Percentiles rank a stretch among this genome's conserved stretches.
phyloP scores from a whole-genome alignment of 2,329 filamentous ascomycete species.

The Tolypocladium amazonense region DNA sequence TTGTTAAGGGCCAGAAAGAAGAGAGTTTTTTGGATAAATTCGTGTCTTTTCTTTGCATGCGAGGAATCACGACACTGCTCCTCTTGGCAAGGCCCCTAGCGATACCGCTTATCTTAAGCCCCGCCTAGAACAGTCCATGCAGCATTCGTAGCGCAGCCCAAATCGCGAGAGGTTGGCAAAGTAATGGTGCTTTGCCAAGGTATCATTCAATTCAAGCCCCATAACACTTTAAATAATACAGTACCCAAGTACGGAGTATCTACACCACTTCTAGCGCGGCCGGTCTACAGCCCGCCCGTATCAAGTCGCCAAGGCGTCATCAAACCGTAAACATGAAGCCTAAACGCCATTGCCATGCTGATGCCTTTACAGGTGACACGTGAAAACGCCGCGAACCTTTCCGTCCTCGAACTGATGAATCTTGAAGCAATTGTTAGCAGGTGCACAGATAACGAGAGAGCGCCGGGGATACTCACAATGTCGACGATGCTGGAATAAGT shows the following conservation, averaged over 20 bases:
- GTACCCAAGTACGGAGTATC: neutral
- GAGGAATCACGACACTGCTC: neutral
- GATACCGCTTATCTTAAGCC: neutral
- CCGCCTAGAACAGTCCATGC: neutral
- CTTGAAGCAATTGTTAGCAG: neutral
- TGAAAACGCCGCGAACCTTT: constrained; percentile 5
- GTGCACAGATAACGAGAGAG: neutral
- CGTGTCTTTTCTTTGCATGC: no score
- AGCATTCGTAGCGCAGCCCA: neutral
- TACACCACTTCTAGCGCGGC: neutral
- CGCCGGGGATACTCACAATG: constrained; percentile 10
- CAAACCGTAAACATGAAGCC: neutral
- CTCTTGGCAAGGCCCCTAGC: neutral
- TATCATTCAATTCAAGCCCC: neutral
- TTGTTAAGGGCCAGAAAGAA: no score
- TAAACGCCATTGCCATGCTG: neutral
- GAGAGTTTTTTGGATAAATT: neutral
- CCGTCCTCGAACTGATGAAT: constrained; percentile 2
- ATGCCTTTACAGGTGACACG: constrained; percentile 1
- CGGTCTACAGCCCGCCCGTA: neutral
- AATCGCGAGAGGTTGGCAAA: neutral
- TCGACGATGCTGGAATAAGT: constrained; percentile 15
- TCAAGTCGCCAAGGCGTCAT: neutral
- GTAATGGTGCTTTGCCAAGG: neutral
- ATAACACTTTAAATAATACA: neutral